Evolutionary conservation across 805 yeast genomes (phyloP).

Genomic region (Pichia pseudocactophila): DNA sequence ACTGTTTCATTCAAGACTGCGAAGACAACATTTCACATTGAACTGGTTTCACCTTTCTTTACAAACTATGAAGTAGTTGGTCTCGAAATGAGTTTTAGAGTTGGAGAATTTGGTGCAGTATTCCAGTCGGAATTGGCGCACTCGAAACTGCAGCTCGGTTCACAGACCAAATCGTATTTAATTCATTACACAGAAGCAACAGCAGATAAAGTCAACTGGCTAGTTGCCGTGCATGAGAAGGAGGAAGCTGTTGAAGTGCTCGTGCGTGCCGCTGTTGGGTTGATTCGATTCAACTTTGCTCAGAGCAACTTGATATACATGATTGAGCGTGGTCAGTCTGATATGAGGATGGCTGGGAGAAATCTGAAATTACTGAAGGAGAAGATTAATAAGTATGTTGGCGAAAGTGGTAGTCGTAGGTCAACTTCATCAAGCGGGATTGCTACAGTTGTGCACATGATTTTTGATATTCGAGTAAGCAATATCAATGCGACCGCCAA

Average conservation of each 20-base stretch:
- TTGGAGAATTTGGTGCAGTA: conserved; percentile 7
- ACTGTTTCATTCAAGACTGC: conserved; percentile 1
- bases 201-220: conserved; percentile 7
- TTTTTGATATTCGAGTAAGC: conserved; percentile 4
- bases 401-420: not conserved
- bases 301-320: conserved; percentile 9
- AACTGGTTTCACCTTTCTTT: conserved; percentile 12
- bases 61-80: conserved; percentile 7
- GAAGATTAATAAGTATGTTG: not conserved
- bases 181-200: conserved; percentile 6
- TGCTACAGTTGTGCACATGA: conserved; percentile 2
- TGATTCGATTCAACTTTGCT: conserved; percentile 9
- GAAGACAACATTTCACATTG: conserved; percentile 4
- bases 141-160: conserved; percentile 4
- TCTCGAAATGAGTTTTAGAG: conserved; percentile 2
- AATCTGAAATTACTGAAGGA: conserved; percentile 1
- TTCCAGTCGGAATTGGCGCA: conserved; percentile 2
- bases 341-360: not conserved
- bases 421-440: not conserved
- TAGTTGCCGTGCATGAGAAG: not conserved
- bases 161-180: conserved; percentile 3
- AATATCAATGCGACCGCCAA: conserved; percentile 1
- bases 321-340: conserved; percentile 5
- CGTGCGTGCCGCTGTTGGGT: conserved; percentile 1
- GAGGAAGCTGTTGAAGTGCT: not conserved